These are phyloP conservation scores for Elymus sibiricus DNA, from an alignment of 176 grass and related monocot species.

Conservation along the genomic window DNA sequence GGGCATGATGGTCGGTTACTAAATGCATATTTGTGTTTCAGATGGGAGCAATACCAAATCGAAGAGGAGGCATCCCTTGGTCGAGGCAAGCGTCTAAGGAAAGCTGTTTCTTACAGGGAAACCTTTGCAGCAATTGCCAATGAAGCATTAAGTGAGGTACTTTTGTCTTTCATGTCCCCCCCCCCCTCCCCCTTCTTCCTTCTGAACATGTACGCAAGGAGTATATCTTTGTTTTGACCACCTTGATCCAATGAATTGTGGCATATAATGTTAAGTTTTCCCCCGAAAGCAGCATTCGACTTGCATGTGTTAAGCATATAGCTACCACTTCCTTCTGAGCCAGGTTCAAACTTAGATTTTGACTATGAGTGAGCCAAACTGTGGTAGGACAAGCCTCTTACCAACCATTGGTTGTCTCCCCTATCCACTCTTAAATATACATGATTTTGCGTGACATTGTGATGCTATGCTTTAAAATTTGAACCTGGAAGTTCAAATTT, in stretches of 20 bases:
- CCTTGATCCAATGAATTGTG: constrained; percentile 14
- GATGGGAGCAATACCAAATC: constrained; percentile 93
- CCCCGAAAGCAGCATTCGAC: too few species aligned
- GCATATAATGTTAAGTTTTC: not conserved
- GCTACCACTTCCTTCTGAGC: too few species aligned
- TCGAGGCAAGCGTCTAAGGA: constrained; percentile 92
- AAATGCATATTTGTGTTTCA: constrained; percentile 40
- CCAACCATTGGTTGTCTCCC: too few species aligned
- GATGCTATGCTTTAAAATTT: constrained; percentile 5
- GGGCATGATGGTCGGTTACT: not conserved
- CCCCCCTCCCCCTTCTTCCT: too few species aligned
- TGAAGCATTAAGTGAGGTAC: constrained; percentile 98
- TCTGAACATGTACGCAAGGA: not conserved
- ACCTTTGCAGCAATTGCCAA: constrained; percentile 81
- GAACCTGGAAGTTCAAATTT: constrained; percentile 7
- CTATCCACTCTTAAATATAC: too few species aligned
- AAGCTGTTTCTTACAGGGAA: constrained; percentile 98
- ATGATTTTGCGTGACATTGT: not conserved
- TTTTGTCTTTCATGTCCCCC: not conserved
- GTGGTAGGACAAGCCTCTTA: too few species aligned
- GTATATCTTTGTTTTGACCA: not conserved
- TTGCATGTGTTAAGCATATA: too few species aligned
- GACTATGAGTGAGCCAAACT: too few species aligned
- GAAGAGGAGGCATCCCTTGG: constrained; percentile 95
- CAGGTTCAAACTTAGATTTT: too few species aligned